Conservation (phyloP, 1,284 basidiomycete species). For the Ustilago bromivora region DNA sequence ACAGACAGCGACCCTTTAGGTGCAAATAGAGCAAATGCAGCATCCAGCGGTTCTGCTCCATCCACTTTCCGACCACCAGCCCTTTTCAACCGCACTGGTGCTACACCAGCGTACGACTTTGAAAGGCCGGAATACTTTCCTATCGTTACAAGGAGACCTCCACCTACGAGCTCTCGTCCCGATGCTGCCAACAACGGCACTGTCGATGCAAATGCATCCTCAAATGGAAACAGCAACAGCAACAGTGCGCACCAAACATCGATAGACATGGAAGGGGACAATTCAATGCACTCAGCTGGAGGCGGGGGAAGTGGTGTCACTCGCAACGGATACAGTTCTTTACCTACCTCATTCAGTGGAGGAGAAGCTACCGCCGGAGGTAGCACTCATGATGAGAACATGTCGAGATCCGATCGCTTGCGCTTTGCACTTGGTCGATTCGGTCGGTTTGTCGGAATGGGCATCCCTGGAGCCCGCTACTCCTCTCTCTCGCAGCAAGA, state of each 20-base stretch:
- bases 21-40: conserved; percentile 30
- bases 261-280: conserved; percentile 41
- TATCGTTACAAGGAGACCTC: conserved; percentile 26
- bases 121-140: conserved; percentile 62
- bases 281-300: conserved; percentile 18
- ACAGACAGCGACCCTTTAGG: conserved; percentile 43
- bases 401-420: conserved; percentile 45
- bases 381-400: conserved; percentile 20
- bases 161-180: conserved; percentile 24
- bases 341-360: conserved; percentile 27
- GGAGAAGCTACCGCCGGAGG: not conserved
- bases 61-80: conserved; percentile 13
- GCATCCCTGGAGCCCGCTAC: conserved; percentile 66
- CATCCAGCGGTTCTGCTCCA: conserved; percentile 4
- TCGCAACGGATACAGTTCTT: conserved; percentile 38
- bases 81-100: conserved; percentile 7
- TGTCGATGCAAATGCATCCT: not conserved
- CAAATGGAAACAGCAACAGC: not conserved
- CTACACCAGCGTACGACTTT: conserved; percentile 56
- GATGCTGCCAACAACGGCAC: conserved; percentile 7
- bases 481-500: conserved; percentile 37
- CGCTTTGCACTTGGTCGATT: conserved; percentile 62
- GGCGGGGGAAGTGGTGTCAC: conserved; percentile 13
- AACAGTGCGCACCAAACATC: conserved; percentile 22
- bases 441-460: conserved; percentile 66